Percentiles rank a stretch among this genome's conserved stretches.
Conservation (phyloP, 2,329 filamentous ascomycete genomes). For the Westerdykella aurantiaca region DNA sequence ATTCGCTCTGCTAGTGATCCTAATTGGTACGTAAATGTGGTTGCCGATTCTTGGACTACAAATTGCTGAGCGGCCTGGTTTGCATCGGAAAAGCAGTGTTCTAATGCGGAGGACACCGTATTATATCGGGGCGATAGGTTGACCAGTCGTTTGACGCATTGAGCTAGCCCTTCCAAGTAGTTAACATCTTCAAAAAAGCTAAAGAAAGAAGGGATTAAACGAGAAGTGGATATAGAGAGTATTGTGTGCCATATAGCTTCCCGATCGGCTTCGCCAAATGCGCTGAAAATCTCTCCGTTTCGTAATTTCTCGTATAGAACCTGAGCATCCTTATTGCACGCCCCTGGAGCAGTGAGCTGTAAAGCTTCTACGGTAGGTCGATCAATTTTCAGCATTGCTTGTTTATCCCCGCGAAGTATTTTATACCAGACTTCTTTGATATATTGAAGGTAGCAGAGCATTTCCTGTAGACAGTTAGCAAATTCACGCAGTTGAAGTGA, state of each 20-base stretch:
- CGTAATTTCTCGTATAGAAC: no score
- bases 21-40: no score
- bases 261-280: no score
- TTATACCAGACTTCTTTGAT: constrained; percentile 30
- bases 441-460: constrained; percentile 32
- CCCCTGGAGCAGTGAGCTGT: no score
- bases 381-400: constrained; percentile 15
- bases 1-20: neutral
- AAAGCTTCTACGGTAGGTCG: no score
- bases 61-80: neutral
- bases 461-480: constrained; percentile 11
- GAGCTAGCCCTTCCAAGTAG: constrained; percentile 1
- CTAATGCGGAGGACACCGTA: no score
- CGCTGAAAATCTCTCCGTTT: no score
- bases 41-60: no score
- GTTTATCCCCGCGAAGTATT: constrained; percentile 21
- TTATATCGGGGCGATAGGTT: neutral
- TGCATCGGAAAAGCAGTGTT: neutral
- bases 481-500: constrained; percentile 8
- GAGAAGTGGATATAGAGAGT: constrained; percentile 7
- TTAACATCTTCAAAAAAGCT: constrained; percentile 6
- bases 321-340: no score
- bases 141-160: constrained; percentile 3
- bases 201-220: constrained; percentile 4
- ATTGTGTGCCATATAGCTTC: no score